These are phyloP conservation scores for Ulvella scutata DNA, from an alignment of 139 green algal species.

Conservation along the genomic window DNA sequence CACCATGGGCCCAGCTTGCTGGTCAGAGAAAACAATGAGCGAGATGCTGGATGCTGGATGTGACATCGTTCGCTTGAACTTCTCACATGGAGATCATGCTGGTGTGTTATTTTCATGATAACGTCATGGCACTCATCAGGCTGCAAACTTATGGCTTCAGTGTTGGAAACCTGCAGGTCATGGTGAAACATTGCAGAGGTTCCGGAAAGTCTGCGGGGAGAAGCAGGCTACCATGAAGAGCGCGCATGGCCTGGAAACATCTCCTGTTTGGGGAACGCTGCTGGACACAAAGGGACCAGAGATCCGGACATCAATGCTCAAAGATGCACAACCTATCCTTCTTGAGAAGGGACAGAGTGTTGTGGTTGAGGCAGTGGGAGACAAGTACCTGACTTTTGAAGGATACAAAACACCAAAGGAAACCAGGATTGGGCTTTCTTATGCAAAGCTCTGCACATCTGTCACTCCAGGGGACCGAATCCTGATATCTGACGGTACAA, in stretches of 20 bases:
- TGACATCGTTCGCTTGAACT: slow-evolving; percentile 44
- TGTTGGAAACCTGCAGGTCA: no score
- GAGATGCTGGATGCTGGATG: slow-evolving; percentile 46
- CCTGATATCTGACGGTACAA: slow-evolving; percentile 36
- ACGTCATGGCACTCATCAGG: no score
- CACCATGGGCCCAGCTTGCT: slow-evolving; percentile 42
- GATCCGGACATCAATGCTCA: slow-evolving; percentile 46
- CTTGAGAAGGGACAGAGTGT: slow-evolving; percentile 37
- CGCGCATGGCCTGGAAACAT: not conserved
- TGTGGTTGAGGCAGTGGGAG: slow-evolving; percentile 37
- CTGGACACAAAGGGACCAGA: slow-evolving; percentile 52
- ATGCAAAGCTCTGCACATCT: slow-evolving; percentile 34
- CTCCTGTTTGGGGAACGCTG: slow-evolving; percentile 10
- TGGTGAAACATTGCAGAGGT: slow-evolving; percentile 28
- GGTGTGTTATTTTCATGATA: not conserved
- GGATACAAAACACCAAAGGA: slow-evolving; percentile 27
- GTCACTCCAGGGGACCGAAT: slow-evolving; percentile 35
- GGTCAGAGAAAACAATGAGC: slow-evolving; percentile 27
- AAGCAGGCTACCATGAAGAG: not conserved
- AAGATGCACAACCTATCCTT: slow-evolving; percentile 24
- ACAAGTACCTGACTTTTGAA: slow-evolving; percentile 28
- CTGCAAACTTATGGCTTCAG: no score
- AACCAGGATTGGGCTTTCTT: slow-evolving; percentile 30
- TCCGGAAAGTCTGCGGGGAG: slow-evolving; percentile 20
- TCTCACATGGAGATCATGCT: slow-evolving; percentile 44